Evolutionary conservation across 495 filamentous ascomycete genomes (phyloP).

Genomic region (Xylaria castorea): DNA sequence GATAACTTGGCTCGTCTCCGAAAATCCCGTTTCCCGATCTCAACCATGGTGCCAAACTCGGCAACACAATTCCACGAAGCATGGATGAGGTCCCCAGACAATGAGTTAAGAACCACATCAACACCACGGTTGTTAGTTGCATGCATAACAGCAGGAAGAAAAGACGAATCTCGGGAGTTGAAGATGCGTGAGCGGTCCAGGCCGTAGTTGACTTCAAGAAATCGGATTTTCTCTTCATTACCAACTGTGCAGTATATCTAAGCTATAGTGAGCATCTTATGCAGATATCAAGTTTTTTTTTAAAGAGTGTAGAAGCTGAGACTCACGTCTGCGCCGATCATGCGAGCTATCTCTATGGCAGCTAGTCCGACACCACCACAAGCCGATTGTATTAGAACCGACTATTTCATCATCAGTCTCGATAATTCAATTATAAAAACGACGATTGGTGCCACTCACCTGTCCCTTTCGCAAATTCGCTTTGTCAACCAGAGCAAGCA

Average conservation of each 20-base stretch:
- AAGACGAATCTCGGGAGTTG: constrained; percentile 39
- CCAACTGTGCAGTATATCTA: constrained; percentile 53
- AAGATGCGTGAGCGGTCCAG: constrained; percentile 57
- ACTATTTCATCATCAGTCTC: constrained; percentile 33
- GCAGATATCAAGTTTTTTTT: no score
- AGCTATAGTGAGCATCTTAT: no score
- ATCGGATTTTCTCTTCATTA: constrained; percentile 45
- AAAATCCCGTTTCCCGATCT: constrained; percentile 47
- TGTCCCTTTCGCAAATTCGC: constrained; percentile 40
- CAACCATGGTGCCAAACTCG: constrained; percentile 54
- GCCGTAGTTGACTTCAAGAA: constrained; percentile 45
- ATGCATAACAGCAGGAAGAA: constrained; percentile 49
- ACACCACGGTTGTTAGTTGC: constrained; percentile 56
- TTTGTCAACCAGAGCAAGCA: constrained; percentile 48
- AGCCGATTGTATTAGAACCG: constrained; percentile 65
- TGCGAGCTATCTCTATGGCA: constrained; percentile 60
- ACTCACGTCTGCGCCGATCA: constrained; percentile 52
- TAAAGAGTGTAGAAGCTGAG: no score
- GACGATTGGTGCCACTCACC: constrained; percentile 30
- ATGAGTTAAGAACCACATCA: constrained; percentile 33
- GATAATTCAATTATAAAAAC: no score
- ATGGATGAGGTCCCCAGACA: constrained; percentile 57
- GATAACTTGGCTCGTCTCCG: constrained; percentile 28
- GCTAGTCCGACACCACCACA: constrained; percentile 65
- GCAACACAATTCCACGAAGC: constrained; percentile 54